Evolutionary conservation across 139 green algal genomes (phyloP), one percentile per base, ranked within the genome.

Genomic region (Trebouxia sp.): DNA sequence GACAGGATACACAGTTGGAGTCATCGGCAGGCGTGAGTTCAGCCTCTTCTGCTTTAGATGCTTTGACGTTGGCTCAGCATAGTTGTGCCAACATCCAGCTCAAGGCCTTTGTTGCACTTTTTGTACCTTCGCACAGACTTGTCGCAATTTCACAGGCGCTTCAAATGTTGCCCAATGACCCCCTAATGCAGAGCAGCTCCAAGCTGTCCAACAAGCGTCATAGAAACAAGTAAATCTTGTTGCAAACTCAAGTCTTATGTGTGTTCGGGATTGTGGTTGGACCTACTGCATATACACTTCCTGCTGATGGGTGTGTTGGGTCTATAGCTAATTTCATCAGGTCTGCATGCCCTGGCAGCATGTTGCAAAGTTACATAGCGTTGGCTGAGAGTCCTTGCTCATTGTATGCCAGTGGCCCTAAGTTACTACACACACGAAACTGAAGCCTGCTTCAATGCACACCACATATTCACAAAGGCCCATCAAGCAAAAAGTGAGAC

Each of bases 21-120:
- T 62, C 50, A 62, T 62, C 12, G 50, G 50, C 50, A 62, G 50
- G 50, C 50, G 50, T 62, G 50, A 62, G 50, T 62, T 62, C 50
- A 62, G 50, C 50, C 50, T 62, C 50, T 62, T 62, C 50, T 62
- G 50, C 50, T 62, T 62, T 62, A 62, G 50, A 62, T 62, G 50
- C 50, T 62, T 24, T 62, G 12, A 62, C 50, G 28, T 62, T 62
- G 50, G 50, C 50, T 62, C 50, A 62, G 50, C 50, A 62, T 62
- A 62, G 50, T 62, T 62, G 50, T 62, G 50, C 50, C 50, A 62
- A 62, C 50, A 62, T 62, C 12, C 9, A 62, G 50, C 50, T 32
- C 50, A 62, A 62, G 50, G 50, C 50, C 50, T 62, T 62, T 15
- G 50, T 62, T 62, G 50, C 50, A 62, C 50, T 62, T 62, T 62